phyloP scores from a whole-genome alignment of 257 asterid species.

The Solanum virginianum region DNA sequence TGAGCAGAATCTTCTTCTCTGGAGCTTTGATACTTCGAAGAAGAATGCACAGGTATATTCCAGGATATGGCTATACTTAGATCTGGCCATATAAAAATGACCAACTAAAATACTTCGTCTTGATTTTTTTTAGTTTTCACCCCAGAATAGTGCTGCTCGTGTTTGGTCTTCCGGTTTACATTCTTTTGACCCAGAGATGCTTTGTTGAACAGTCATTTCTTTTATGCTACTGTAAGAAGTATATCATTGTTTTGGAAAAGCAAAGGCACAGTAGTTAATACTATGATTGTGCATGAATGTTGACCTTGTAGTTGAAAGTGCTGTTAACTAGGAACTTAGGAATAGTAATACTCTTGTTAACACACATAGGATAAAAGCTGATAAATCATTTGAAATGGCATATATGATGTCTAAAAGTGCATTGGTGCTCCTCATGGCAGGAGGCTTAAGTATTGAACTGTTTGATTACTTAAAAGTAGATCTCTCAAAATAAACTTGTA shows the following conservation, averaged over 20 bases:
- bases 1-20: constrained; percentile 71
- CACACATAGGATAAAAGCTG: not conserved
- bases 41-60: constrained; percentile 80
- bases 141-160: not conserved
- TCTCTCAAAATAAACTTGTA: not conserved
- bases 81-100: not conserved
- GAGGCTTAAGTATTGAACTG: not conserved
- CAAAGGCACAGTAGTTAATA: not conserved
- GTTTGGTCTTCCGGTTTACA: not conserved
- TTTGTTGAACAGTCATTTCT: not conserved
- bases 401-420: not conserved
- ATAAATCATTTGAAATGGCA: not conserved
- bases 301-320: not conserved
- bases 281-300: not conserved
- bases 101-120: not conserved
- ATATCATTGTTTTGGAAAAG: not conserved
- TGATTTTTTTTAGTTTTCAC: not conserved
- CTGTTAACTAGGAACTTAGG: not conserved
- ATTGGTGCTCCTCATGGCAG: not conserved
- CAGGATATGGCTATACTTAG: not conserved
- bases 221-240: not conserved
- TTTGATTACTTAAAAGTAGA: not conserved
- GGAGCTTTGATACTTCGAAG: constrained; percentile 85
- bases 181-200: not conserved
- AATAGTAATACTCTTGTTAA: not conserved